Base-by-base conservation (phyloP, 257 asterid genomes). In the Verbascum thapsus region DNA sequence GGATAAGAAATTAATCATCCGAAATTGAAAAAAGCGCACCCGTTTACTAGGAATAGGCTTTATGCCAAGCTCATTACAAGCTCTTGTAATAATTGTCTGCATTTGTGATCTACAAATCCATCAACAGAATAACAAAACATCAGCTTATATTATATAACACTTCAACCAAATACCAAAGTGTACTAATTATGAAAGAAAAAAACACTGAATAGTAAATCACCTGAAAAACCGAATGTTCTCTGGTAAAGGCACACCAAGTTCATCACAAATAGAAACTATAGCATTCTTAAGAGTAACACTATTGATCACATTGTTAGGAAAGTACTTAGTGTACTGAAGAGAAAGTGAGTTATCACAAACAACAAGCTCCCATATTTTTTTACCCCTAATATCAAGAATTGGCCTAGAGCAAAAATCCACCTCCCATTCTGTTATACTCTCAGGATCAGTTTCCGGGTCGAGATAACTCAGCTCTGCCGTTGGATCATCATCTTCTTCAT, bases 381-480 rank as follows among this genome's bases (percentile, higher is more conserved):
- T 92, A 23, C 96, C 99, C 78, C 99, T 85, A 42, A 87, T 83
- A 79, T 92, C 99, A 56, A 92, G 94, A 67, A 92, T 87, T 17
- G 99, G 99, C 78, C 99, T 80, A 0, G 99, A 92, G 76, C 97
- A 89, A 56, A 92, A 92, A 74, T 92, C 99, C 77, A 92, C 74
- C 78, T 89, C 96, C 99, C 99, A 92, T 62, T 92, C 97, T 3
- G 88, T 74, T 18, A 92, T 79, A 74, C 82, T 81, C 57, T 58
- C 68, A 4, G 96, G 95, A 37, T 85, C 87, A 10, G 83, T 74
- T 76, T 84, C 97, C 43, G 96, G 91, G 81, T 92, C 97, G 42
- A 92, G 87, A 71, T 81, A 92, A 17, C 90, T 69, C 71, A 92
- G 19, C 55, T 92, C 99, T 18, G 85, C 77, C 1, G 92, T 87